Evolutionary conservation across 1,284 basidiomycete genomes (phyloP).

Genomic region (Melanopsichium pennsylvanicum): DNA sequence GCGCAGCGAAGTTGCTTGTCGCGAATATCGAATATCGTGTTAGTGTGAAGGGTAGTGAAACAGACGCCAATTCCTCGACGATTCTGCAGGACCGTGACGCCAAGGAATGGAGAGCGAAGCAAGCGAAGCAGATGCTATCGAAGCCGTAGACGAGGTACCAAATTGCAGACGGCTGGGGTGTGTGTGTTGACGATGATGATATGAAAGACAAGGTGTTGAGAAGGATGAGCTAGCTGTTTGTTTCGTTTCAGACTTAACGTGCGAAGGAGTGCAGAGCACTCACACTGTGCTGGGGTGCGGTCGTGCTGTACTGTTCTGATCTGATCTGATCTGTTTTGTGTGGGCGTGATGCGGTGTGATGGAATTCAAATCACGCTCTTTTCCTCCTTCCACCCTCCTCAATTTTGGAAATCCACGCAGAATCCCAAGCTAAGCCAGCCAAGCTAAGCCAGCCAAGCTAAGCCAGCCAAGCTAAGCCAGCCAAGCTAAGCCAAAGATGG

Average conservation of each 20-base stretch:
- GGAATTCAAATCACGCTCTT: too few relatives aligned
- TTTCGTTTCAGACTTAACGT: too few relatives aligned
- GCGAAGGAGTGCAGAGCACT: too few relatives aligned
- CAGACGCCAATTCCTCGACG: not conserved
- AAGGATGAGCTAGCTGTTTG: not conserved
- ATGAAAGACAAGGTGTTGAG: not conserved
- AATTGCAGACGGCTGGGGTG: not conserved
- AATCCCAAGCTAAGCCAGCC: too few relatives aligned
- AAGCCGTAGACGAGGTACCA: not conserved
- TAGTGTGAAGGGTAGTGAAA: not conserved
- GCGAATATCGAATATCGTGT: not conserved
- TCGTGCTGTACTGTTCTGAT: too few relatives aligned
- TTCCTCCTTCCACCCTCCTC: too few relatives aligned
- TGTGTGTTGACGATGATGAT: not conserved
- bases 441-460: too few relatives aligned
- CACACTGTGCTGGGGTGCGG: too few relatives aligned
- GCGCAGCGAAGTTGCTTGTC: not conserved
- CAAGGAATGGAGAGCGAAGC: not conserved
- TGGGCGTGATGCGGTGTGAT: conserved; percentile 3
- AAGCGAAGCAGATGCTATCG: too few relatives aligned
- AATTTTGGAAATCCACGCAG: too few relatives aligned
- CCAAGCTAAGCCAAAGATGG: conserved; percentile 4
- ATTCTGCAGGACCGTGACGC: not conserved
- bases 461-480: not conserved
- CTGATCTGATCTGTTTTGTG: too few relatives aligned